Percentiles rank a stretch among this genome's conserved stretches.
Conservation (phyloP, 345 rosid genomes). For the Eucalyptus caleyi region DNA sequence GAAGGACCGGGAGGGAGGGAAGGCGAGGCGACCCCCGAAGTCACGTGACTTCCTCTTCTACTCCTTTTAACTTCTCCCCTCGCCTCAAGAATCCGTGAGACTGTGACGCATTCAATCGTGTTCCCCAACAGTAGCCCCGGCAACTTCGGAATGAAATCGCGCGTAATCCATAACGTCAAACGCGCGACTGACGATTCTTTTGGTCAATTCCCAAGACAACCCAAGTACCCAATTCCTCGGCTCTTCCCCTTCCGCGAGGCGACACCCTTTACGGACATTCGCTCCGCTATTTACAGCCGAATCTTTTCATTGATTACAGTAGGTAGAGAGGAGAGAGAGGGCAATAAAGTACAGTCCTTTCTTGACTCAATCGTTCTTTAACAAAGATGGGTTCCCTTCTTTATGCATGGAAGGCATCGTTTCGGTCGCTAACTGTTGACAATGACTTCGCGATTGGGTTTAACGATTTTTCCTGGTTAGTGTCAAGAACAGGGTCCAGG, state of each 20-base stretch:
- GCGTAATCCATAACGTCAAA: not conserved
- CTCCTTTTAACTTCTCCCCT: not conserved
- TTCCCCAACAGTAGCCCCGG: not conserved
- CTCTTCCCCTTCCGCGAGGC: not conserved
- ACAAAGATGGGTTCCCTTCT: not conserved
- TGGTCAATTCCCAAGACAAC: not conserved
- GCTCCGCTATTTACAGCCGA: not conserved
- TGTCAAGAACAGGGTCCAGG: not conserved
- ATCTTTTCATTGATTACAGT: not conserved
- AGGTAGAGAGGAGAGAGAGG: not conserved
- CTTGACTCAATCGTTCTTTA: not conserved
- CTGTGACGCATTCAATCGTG: not conserved
- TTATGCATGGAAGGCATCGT: not conserved
- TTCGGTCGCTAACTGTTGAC: not conserved
- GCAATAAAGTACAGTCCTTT: not conserved
- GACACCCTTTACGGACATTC: not conserved
- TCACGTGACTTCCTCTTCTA: not conserved
- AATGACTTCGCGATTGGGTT: not conserved
- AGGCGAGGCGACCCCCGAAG: not conserved
- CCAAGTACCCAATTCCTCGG: not conserved
- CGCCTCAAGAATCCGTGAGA: not conserved
- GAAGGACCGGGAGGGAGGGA: not conserved
- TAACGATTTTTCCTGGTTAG: not conserved
- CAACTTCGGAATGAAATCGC: not conserved
- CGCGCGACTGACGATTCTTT: not conserved